phyloP scores from a whole-genome alignment of 352 stramenopile species.

The Phytophthora vignae region DNA sequence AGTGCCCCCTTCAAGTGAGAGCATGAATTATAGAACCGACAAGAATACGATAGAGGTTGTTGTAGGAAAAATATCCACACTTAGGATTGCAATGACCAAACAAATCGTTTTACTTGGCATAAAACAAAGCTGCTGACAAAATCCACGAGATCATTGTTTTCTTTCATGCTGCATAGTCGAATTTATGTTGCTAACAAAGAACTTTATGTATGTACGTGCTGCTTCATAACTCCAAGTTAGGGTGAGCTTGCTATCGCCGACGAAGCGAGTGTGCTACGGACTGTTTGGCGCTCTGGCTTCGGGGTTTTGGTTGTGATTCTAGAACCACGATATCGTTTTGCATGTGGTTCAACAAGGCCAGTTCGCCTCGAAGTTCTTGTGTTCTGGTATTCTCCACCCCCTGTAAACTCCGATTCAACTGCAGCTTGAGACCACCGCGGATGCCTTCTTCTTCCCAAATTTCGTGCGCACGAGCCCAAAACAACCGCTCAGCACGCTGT shows the following conservation, averaged over 20 bases:
- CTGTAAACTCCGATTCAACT: not conserved
- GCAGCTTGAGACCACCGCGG: slow-evolving; percentile 11
- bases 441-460: slow-evolving; percentile 39
- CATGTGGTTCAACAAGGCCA: slow-evolving; percentile 19
- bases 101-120: no score
- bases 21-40: no score
- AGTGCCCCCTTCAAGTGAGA: no score
- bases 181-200: no score
- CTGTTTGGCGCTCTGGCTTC: not conserved
- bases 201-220: no score
- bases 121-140: no score
- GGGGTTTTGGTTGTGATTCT: not conserved
- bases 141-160: no score
- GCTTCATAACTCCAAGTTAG: no score
- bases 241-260: slow-evolving; percentile 1
- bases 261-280: slow-evolving; percentile 1
- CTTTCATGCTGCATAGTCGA: no score
- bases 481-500: slow-evolving; percentile 38
- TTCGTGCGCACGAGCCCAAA: slow-evolving; percentile 40
- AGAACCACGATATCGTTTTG: slow-evolving; percentile 4
- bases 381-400: slow-evolving; percentile 3
- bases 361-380: slow-evolving; percentile 22
- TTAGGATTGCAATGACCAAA: no score
- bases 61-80: no score
- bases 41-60: no score